phyloP scores from a whole-genome alignment of 192 early-diverging fungal genomes.

The Funneliformis mosseae region DNA sequence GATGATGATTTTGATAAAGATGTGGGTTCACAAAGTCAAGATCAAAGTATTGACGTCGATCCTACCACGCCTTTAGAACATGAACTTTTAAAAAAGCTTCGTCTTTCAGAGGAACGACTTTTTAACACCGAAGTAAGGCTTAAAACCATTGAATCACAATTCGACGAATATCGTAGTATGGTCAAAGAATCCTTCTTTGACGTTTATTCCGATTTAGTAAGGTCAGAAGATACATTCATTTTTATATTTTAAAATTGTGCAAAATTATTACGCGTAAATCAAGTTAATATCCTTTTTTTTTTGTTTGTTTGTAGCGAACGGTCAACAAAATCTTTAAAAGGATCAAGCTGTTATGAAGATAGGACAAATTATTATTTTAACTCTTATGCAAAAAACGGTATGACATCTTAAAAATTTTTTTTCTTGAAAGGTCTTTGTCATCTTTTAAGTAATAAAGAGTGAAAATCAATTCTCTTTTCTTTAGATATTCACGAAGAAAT shows the following conservation, averaged over 20 bases:
- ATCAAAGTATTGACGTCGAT: slow-evolving; percentile 31
- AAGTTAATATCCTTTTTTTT: not conserved
- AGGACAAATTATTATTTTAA: slow-evolving; percentile 92
- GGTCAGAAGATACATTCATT: not conserved
- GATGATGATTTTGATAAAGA: slow-evolving; percentile 50
- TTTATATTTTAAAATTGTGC: not conserved
- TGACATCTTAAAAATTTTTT: slow-evolving; percentile 25
- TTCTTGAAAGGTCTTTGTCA: not conserved
- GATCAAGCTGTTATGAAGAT: not conserved
- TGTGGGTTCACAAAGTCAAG: slow-evolving; percentile 16
- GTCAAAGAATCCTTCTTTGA: slow-evolving; percentile 75
- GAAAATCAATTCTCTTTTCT: not conserved
- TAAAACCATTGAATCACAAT: slow-evolving; percentile 57
- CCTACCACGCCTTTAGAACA: slow-evolving; percentile 56
- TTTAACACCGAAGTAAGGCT: slow-evolving; percentile 55
- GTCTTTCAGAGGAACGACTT: slow-evolving; percentile 56
- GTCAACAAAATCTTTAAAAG: not conserved
- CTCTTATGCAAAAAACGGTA: slow-evolving; percentile 95
- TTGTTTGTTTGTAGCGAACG: not conserved
- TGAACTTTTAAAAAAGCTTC: slow-evolving; percentile 57
- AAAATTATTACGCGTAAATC: not conserved
- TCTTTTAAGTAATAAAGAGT: not conserved
- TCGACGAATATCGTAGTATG: slow-evolving; percentile 67
- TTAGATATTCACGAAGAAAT: slow-evolving; percentile 90
- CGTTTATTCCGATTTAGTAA: slow-evolving; percentile 5